These are phyloP conservation scores for Pichia eremophila DNA, from an alignment of 805 yeast species.

Conservation along the genomic window DNA sequence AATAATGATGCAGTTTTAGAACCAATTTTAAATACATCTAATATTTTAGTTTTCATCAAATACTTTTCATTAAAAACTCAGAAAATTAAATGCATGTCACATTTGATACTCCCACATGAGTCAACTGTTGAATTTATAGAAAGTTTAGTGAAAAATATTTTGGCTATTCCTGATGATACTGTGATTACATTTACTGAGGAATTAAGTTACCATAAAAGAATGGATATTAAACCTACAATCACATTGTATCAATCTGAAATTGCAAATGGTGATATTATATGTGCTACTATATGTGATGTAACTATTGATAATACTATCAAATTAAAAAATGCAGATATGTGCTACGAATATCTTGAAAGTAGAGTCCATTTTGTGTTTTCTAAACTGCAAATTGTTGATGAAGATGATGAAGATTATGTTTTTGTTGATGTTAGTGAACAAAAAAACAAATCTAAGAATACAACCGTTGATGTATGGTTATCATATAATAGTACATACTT, in stretches of 20 bases:
- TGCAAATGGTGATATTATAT: slow-evolving; percentile 59
- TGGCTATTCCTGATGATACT: slow-evolving; percentile 29
- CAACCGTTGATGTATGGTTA: slow-evolving; percentile 58
- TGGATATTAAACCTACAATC: slow-evolving; percentile 29
- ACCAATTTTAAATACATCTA: slow-evolving; percentile 17
- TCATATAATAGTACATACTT: slow-evolving; percentile 50
- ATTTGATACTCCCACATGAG: slow-evolving; percentile 41
- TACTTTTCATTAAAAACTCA: slow-evolving; percentile 51
- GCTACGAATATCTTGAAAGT: slow-evolving; percentile 46
- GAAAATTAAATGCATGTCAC: slow-evolving; percentile 56
- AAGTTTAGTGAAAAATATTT: slow-evolving; percentile 31
- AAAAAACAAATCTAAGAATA: slow-evolving; percentile 3
- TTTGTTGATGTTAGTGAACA: slow-evolving; percentile 26
- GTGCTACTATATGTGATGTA: slow-evolving; percentile 18
- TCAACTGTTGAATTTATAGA: slow-evolving; percentile 34
- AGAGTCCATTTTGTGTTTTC: slow-evolving; percentile 51
- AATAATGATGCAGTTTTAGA: slow-evolving; percentile 14
- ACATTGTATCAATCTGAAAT: slow-evolving; percentile 51
- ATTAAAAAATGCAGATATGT: slow-evolving; percentile 32
- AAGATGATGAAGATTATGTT: slow-evolving; percentile 42
- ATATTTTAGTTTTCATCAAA: slow-evolving; percentile 44
- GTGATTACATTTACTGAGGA: slow-evolving; percentile 47
- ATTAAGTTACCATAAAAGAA: slow-evolving; percentile 44
- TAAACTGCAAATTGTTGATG: slow-evolving; percentile 32
- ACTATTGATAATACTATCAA: slow-evolving; percentile 3